Evolutionary conservation across 202 grass and related monocot species (phyloP).

Genomic region (Digitaria exilis): DNA sequence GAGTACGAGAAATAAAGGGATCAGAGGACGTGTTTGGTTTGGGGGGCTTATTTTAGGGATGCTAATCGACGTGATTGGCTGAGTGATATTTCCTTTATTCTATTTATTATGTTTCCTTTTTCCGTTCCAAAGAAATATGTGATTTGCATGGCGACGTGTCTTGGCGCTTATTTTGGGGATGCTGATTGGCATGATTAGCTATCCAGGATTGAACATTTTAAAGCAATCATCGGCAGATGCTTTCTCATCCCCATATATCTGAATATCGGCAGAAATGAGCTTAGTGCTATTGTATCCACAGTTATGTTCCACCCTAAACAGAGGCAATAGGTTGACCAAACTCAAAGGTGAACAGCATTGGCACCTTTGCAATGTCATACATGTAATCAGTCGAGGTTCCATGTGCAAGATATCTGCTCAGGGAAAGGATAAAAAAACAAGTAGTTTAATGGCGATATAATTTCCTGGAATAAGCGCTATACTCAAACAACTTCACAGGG

Average conservation of each 20-base stretch:
- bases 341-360: constrained; percentile 98
- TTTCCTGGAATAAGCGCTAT: not conserved
- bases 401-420: constrained; percentile 89
- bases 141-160: no score
- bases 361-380: constrained; percentile 84
- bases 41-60: no score
- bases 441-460: not conserved
- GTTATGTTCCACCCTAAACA: not conserved
- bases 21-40: no score
- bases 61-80: no score
- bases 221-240: constrained; percentile 81
- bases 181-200: no score
- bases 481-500: not conserved
- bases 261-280: constrained; percentile 13
- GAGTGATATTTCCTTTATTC: no score
- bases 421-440: constrained; percentile 2
- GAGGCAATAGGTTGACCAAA: constrained; percentile 41
- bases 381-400: constrained; percentile 97
- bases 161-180: no score
- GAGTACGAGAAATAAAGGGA: no score
- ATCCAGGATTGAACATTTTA: constrained; percentile 97
- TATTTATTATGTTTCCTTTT: no score
- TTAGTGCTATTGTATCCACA: not conserved
- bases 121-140: no score
- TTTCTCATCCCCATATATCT: constrained; percentile 93